These are phyloP conservation scores for Lasiodiplodia gonubiensis DNA, from an alignment of 2,329 filamentous ascomycete genomes.

Conservation along the genomic window DNA sequence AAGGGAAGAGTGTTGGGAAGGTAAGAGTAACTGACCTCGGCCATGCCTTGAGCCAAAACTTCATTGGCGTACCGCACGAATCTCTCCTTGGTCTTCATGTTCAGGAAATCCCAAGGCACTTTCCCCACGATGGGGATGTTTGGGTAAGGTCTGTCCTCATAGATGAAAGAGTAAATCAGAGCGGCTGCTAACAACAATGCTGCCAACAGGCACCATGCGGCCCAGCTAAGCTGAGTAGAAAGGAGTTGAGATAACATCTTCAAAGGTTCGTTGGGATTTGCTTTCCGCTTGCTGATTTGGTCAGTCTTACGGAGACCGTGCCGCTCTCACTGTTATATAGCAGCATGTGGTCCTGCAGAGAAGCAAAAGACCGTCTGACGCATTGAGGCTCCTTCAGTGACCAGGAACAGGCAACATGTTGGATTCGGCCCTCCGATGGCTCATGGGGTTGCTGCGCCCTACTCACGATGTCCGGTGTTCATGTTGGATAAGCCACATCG, in stretches of 20 bases:
- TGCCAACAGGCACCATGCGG: conserved; percentile 3
- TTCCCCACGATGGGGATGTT: conserved; percentile 6
- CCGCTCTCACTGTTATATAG: conserved; percentile 7
- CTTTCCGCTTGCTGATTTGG: neutral
- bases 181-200: neutral
- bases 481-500: conserved; percentile 22
- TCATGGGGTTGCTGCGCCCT: conserved; percentile 15
- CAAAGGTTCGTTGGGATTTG: neutral
- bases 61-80: conserved; percentile 10
- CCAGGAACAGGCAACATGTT: conserved; percentile 14
- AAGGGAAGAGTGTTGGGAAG: neutral
- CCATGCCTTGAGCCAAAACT: conserved; percentile 9
- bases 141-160: conserved; percentile 20
- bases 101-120: conserved; percentile 9
- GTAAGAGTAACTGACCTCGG: neutral
- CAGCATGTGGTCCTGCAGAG: neutral
- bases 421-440: conserved; percentile 14
- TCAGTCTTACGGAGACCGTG: neutral
- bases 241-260: neutral
- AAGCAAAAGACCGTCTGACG: neutral
- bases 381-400: neutral
- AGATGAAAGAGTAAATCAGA: conserved; percentile 16
- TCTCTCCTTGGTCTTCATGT: conserved; percentile 20
- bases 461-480: conserved; percentile 11
- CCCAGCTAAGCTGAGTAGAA: conserved; percentile 2